These are phyloP conservation scores for Microdochium trichocladiopsis DNA, from an alignment of 2,329 filamentous ascomycete species.

Conservation along the genomic window DNA sequence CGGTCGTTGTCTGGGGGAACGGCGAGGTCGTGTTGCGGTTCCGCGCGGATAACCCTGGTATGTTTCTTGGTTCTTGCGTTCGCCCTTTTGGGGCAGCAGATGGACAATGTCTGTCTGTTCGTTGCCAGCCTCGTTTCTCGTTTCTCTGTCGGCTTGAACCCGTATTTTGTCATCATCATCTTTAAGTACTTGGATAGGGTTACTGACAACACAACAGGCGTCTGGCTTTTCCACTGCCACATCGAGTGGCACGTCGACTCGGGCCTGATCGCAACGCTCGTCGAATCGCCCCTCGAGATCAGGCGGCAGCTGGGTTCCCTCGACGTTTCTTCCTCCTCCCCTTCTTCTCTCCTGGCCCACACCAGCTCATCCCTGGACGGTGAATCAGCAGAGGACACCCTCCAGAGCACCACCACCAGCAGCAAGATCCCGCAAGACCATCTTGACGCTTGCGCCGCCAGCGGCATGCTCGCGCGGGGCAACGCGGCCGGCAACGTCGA, in stretches of 20 bases:
- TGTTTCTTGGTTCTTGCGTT: conserved; percentile 12
- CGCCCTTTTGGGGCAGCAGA: too few species aligned
- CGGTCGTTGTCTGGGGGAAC: conserved; percentile 54
- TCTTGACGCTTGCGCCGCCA: conserved; percentile 48
- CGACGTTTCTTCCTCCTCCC: background rate
- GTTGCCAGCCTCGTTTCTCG: background rate
- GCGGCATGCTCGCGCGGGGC: conserved; percentile 44
- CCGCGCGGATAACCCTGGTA: conserved; percentile 58
- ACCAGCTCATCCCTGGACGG: too few species aligned
- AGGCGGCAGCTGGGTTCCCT: conserved; percentile 39
- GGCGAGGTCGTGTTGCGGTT: conserved; percentile 66
- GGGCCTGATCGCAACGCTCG: conserved; percentile 58
- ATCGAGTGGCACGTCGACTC: conserved; percentile 70
- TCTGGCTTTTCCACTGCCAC: conserved; percentile 75
- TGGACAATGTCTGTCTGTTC: too few species aligned
- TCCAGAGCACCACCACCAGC: background rate
- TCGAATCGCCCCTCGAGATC: conserved; percentile 56
- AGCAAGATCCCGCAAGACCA: conserved; percentile 51
- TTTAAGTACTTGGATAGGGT: background rate
- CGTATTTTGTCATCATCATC: too few species aligned
- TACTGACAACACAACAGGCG: conserved; percentile 22
- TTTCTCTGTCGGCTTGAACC: conserved; percentile 1
- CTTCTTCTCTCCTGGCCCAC: background rate
- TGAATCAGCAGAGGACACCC: background rate
- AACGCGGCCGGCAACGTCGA: conserved; percentile 70